phyloP scores from a whole-genome alignment of 169 alveolate species.

The Eimeria sp. region DNA sequence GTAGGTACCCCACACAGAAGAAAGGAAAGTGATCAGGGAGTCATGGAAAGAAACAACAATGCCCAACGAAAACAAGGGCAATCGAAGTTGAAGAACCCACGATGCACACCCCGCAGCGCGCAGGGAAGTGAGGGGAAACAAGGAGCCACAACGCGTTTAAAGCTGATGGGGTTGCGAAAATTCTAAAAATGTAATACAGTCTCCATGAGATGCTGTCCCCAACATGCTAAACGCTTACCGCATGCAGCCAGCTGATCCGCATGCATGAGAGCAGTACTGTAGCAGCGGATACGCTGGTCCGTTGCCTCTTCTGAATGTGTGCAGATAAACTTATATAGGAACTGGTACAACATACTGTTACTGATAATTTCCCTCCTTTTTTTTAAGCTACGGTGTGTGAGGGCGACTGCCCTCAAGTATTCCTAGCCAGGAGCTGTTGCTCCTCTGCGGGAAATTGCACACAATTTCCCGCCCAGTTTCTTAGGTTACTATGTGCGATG shows the following conservation, averaged over 20 bases:
- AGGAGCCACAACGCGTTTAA: background rate
- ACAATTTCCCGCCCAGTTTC: too few relatives aligned
- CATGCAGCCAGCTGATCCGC: background rate
- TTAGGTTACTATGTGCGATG: too few relatives aligned
- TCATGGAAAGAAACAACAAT: background rate
- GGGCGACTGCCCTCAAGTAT: too few relatives aligned
- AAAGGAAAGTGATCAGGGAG: too few relatives aligned
- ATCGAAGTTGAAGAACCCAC: background rate
- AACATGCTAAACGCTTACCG: background rate
- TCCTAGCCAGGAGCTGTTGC: too few relatives aligned
- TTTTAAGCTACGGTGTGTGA: background rate
- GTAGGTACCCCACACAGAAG: background rate
- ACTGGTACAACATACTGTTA: background rate
- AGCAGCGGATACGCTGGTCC: background rate
- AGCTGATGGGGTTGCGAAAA: background rate
- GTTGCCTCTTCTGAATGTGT: background rate
- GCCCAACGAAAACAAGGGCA: background rate
- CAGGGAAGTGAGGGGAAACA: background rate
- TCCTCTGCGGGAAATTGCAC: too few relatives aligned
- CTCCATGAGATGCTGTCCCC: background rate
- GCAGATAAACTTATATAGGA: too few relatives aligned
- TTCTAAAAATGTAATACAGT: background rate
- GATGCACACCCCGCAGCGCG: background rate
- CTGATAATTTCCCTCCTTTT: background rate
- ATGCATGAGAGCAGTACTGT: background rate